Evolutionary conservation across 495 filamentous ascomycete genomes (phyloP), one percentile per base, ranked within the genome.

Genomic region (Jackrogersella multiformis): DNA sequence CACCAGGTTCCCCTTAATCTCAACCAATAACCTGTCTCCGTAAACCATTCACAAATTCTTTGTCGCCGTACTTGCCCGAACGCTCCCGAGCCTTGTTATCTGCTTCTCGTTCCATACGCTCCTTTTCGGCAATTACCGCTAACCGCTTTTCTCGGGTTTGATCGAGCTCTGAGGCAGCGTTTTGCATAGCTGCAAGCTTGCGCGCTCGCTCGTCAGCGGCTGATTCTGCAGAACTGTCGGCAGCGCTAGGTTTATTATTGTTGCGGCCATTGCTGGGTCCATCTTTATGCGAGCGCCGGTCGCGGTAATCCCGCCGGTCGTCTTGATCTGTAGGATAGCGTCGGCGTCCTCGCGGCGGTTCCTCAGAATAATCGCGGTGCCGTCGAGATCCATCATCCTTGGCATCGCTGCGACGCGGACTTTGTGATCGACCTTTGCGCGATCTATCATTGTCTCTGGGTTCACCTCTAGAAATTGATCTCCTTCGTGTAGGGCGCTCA

Each of bases 101-200:
- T 0, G 82, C 84, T 69, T 91, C 88, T 30, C 80, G 79, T 64
- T 87, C 85, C 15, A 79, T 76, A 45, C 88, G 80, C 62, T 96
- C 92, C 55, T 82, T 81, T 36, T 85, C 85, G 28, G 84, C 84
- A 36, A 95, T 82, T 4, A 88, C 85, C 1, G 86, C 84, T 18
- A 97, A 80, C 23, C 93, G 87, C 41, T 85, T 83, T 46, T 87
- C 86, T 16, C 95, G 90, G 48, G 90, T 87, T 35, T 82, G 68
- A 74, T 97, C 91, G 61, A 99, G 82, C 10, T 90, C 85, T 2
- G 82, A 81, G n/a, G 95, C 95, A 55, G 91, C 92, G 21, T 85
- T 84, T 71, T 93, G 91, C 95, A 99, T 99, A 32, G 89, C 90
- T 15, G 90, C 92, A 4, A 98, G 80, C 71, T 91, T 94, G 16